Conservation (phyloP, 208 protist species). For the Acanthamoeba sp. region DNA sequence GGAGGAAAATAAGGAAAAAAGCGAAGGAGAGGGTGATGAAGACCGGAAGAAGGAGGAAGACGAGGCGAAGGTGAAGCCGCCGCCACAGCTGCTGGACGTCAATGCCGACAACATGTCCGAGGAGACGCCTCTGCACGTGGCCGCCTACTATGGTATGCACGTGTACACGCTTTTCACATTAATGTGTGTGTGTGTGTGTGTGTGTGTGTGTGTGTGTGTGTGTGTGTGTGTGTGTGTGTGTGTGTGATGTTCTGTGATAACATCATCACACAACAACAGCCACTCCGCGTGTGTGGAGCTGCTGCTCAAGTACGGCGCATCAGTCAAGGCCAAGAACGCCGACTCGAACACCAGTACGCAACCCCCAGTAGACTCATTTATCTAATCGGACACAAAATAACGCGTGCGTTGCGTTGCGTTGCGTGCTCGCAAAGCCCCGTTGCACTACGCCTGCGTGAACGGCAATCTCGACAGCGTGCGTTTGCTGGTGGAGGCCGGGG, state of each 20-base stretch:
- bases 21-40: background rate
- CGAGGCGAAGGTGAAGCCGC: background rate
- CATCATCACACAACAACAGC: background rate
- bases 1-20: background rate
- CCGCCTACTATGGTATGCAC: conserved; percentile 39
- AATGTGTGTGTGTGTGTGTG: no score
- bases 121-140: conserved; percentile 21
- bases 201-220: no score
- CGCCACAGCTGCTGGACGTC: background rate
- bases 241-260: no score
- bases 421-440: background rate
- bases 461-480: conserved; percentile 4
- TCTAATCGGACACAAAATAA: no score
- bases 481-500: conserved; percentile 33
- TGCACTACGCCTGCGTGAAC: conserved; percentile 37
- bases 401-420: no score
- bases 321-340: background rate
- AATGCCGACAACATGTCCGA: conserved; percentile 52
- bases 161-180: no score
- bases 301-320: conserved; percentile 27
- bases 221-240: no score
- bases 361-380: background rate
- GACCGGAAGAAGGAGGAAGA: background rate
- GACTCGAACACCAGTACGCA: background rate
- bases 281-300: background rate